Percentiles rank a stretch among this genome's conserved stretches.
These are phyloP conservation scores for Hura crepitans DNA, from an alignment of 441 rosid species.

Conservation along the genomic window DNA sequence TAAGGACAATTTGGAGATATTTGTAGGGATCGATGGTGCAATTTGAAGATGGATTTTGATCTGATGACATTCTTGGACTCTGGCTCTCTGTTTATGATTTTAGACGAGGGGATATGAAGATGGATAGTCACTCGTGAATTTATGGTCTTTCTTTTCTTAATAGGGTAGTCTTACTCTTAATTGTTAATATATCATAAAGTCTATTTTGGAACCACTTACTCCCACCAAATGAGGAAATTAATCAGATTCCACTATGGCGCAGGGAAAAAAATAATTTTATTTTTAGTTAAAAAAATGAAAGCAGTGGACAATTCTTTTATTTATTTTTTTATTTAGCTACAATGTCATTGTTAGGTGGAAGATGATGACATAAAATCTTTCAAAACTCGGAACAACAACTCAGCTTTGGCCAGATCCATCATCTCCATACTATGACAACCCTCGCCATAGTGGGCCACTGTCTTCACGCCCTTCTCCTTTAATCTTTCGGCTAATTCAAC, in stretches of 20 bases:
- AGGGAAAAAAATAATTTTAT: no score
- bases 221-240: no score
- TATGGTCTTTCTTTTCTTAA: neutral
- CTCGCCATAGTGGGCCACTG: constrained; percentile 21
- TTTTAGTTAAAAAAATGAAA: no score
- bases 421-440: constrained; percentile 34
- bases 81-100: no score
- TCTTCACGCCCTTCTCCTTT: constrained; percentile 29
- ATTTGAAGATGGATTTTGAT: neutral
- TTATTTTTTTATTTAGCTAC: no score
- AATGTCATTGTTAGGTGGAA: no score
- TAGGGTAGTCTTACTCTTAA: neutral
- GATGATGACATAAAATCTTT: constrained; percentile 7
- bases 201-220: no score
- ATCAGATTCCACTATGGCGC: no score
- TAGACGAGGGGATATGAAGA: no score
- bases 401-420: constrained; percentile 14
- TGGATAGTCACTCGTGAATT: no score
- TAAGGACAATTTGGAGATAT: constrained; percentile 28
- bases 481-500: constrained; percentile 26
- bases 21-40: constrained; percentile 33
- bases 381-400: neutral
- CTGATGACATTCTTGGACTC: neutral
- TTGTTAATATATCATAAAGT: no score
- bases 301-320: no score